Evolutionary conservation across 1,139 yeast species (phyloP), one percentile per base, ranked within the genome.

Genomic region (Zygosaccharomyces pseudobailii): DNA sequence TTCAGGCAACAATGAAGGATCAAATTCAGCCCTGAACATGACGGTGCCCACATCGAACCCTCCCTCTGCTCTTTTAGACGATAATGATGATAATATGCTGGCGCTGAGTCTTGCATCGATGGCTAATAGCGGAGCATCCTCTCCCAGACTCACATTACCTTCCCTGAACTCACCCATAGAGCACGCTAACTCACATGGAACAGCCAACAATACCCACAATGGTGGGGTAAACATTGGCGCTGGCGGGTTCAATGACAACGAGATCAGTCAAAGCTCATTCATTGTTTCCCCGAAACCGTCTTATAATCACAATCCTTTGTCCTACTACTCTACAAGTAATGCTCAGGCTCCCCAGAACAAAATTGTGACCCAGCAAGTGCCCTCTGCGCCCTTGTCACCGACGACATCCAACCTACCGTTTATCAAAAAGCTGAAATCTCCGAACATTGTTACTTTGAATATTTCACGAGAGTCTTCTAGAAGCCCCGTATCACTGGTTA

Each of bases 41-140:
- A 43, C 47, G 5, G 46, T 48, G 13, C 42, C 51, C 24, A 36
- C 52, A 6, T 47, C 50, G 9, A 43, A 51, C 35, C 54, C 55
- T 30, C 50, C 53, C 23, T 49, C 58, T 10, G 50, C 54, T n/a
- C 38, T 59, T 10, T 52, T 62, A 17, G 64, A 56, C 40, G 64
- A 62, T 39, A 61, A 63, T 40, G 68, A 65, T 33, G 68, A 65
- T 49, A 65, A 62, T 43, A 53, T 65, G 59, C 43, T 65, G 36
- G 68, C 68, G 3, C 50, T 65, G 41, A 63, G 68, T 45, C 48
- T 65, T 30, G 63, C 68, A 5, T 62, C 66, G 7, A 61, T 65
- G 67, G 68, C 68, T 17, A 63, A 63, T 45, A 62, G 66, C 42
- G 61, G 67, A 8, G 59, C 62, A 6, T 62, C 68, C 2, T 63